Percentiles rank a stretch among this genome's conserved stretches.
phyloP scores from a whole-genome alignment of 2,329 filamentous ascomycete genomes.

The Chaetomiaceae sp. region DNA sequence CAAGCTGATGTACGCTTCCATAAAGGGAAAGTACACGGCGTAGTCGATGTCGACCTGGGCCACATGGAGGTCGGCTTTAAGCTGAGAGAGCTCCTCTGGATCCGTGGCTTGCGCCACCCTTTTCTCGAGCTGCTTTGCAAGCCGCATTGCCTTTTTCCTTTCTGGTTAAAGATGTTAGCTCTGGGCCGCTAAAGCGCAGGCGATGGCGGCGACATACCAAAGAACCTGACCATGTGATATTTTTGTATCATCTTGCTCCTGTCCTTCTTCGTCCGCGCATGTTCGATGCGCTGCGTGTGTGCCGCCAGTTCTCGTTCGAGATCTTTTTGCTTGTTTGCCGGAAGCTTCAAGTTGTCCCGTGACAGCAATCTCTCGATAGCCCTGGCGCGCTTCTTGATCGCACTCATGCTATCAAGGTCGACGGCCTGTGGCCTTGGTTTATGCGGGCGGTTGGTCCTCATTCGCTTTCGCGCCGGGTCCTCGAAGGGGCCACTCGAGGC shows the following conservation, averaged over 20 bases:
- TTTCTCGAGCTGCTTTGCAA: slow-evolving; percentile 61
- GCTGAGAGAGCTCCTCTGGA: slow-evolving; percentile 45
- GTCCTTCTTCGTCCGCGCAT: slow-evolving; percentile 56
- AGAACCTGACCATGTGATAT: slow-evolving; percentile 82
- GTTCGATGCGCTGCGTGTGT: slow-evolving; percentile 59
- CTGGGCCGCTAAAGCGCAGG: not conserved
- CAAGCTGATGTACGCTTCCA: slow-evolving; percentile 65
- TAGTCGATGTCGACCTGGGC: slow-evolving; percentile 74
- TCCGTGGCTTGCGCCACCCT: slow-evolving; percentile 50
- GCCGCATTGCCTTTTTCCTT: slow-evolving; percentile 65
- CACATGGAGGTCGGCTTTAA: slow-evolving; percentile 58
- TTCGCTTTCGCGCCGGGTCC: slow-evolving; percentile 31
- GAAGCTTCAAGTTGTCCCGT: slow-evolving; percentile 53
- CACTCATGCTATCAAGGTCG: slow-evolving; percentile 49
- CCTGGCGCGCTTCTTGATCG: slow-evolving; percentile 67
- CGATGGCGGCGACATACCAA: slow-evolving; percentile 51
- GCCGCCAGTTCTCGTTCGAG: slow-evolving; percentile 68
- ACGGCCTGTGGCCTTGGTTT: slow-evolving; percentile 39
- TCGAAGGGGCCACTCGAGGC: slow-evolving; percentile 14
- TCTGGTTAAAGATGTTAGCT: slow-evolving; percentile 41
- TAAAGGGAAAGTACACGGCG: slow-evolving; percentile 65
- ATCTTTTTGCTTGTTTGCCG: slow-evolving; percentile 63
- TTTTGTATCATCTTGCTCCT: slow-evolving; percentile 67
- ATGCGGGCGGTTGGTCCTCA: slow-evolving; percentile 25
- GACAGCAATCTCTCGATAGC: slow-evolving; percentile 64